Evolutionary conservation across 2,329 filamentous ascomycete species (phyloP), one percentile per base, ranked within the genome.

Genomic region (Phyllosticta citrichinensis): DNA sequence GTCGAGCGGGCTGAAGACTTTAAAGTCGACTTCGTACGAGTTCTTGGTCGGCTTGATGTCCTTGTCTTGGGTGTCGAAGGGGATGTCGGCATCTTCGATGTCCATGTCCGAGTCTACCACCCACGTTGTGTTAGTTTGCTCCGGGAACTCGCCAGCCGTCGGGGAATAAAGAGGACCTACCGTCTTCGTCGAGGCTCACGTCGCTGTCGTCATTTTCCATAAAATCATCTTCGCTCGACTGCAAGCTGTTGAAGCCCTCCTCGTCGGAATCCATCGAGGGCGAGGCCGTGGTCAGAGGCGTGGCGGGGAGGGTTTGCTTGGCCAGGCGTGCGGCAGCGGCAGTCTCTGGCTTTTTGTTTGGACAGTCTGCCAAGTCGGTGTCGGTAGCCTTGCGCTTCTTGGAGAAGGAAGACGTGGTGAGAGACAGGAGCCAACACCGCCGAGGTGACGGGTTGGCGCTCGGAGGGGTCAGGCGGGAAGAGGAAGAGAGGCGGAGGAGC

Each of bases 241-340:
- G 81, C 70, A 86, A 85, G 68, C 89, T 95, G 83, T 94, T 88
- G 74, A 92, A 92, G 40, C 40, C 40, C 63, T 97, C 93, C 70
- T 97, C 91, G 68, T 97, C 93, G 9, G 92, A 97, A 77, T 96
- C 91, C 92, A 97, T 97, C 65, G 79, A 83, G 73, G 71, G 76
- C 40, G 77, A 68, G 63, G 69, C 66, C 64, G 66, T 68, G 55
- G 71, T 71, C 50, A 67, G 66, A 58, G 71, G 72, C 27, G 70
- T 74, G 55, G 67, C 69, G 58, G 69, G 71, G 12, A 71, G 69
- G 25, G 61, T 57, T 54, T 58, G 52, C 25, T 55, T 58, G 53
- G 61, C 52, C 50, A 56, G 54, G 27, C 52, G 61, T 12, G 52
- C 63, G 20, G 55, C 64, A 62, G 56, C 62, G 50, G 22, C 62